Conservation (phyloP, 2,329 filamentous ascomycete species). For the Fusarium penzigii region DNA sequence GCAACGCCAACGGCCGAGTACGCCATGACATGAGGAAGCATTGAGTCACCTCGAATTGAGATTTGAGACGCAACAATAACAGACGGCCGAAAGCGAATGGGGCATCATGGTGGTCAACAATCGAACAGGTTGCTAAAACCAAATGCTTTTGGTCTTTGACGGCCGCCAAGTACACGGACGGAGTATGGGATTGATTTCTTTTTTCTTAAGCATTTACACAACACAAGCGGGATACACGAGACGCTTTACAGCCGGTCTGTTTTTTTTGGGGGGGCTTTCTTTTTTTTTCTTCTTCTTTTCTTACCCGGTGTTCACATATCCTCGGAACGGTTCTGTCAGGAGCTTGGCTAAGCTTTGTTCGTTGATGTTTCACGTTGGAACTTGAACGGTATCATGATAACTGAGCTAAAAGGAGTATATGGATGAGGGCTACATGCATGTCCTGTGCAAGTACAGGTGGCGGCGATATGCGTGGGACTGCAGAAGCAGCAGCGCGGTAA, state of each 20-base stretch:
- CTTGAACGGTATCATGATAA: constrained; percentile 24
- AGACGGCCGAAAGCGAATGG: not conserved
- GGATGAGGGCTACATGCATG: not conserved
- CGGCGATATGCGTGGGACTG: constrained; percentile 3
- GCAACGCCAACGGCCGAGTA: constrained; percentile 25
- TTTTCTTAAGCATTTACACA: constrained; percentile 17
- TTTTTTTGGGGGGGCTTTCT: no score
- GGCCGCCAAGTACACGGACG: not conserved
- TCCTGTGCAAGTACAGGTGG: not conserved
- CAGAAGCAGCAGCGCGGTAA: constrained; percentile 14
- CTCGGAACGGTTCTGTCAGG: not conserved
- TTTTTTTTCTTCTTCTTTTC: constrained; percentile 8
- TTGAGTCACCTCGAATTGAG: not conserved
- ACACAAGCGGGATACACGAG: constrained; percentile 27
- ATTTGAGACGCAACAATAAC: constrained; percentile 1
- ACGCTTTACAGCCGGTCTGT: constrained; percentile 19
- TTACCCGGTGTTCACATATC: constrained; percentile 1
- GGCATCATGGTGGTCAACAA: not conserved
- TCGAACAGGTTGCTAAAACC: not conserved
- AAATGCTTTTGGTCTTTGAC: constrained; percentile 6
- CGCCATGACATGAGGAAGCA: constrained; percentile 13
- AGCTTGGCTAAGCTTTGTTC: not conserved
- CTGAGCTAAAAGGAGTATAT: constrained; percentile 19
- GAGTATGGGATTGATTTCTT: constrained; percentile 17
- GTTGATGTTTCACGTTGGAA: not conserved